These are phyloP conservation scores for Starmerella gropengiesseri DNA, from an alignment of 805 yeast genomes.

Conservation along the genomic window DNA sequence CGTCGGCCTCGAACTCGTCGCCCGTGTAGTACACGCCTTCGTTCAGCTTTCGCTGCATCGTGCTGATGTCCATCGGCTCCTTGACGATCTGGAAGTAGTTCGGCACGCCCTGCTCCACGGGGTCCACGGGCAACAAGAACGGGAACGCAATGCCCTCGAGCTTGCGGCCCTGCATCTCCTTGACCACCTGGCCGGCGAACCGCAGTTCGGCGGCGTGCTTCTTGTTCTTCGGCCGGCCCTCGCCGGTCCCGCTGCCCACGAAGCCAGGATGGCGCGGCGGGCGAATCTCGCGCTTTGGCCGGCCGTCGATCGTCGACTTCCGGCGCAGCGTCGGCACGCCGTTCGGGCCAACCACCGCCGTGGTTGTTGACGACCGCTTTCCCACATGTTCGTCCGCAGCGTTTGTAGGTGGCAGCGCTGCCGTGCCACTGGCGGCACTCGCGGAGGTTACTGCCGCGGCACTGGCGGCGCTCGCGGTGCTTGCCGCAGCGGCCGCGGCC, in stretches of 20 bases:
- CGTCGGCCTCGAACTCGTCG: slow-evolving; percentile 75
- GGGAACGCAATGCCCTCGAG: slow-evolving; percentile 80
- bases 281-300: slow-evolving; percentile 92
- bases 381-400: slow-evolving; percentile 14
- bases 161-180: slow-evolving; percentile 74
- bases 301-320: slow-evolving; percentile 57
- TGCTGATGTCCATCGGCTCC: slow-evolving; percentile 90
- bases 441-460: slow-evolving; percentile 8
- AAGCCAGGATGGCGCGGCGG: slow-evolving; percentile 93
- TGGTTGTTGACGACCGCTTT: slow-evolving; percentile 18
- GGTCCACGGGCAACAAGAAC: slow-evolving; percentile 87
- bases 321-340: slow-evolving; percentile 60
- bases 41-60: slow-evolving; percentile 65
- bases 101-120: slow-evolving; percentile 87
- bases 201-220: slow-evolving; percentile 81
- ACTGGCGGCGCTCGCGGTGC: slow-evolving; percentile 2
- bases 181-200: slow-evolving; percentile 70
- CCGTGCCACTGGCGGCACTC: slow-evolving; percentile 18
- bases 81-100: slow-evolving; percentile 76
- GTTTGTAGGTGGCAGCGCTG: no score
- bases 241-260: slow-evolving; percentile 29
- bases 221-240: slow-evolving; percentile 64
- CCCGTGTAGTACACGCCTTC: slow-evolving; percentile 84
- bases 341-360: slow-evolving; percentile 19
- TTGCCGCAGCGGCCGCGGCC: slow-evolving; percentile 29